Base-by-base conservation (phyloP, 768 basidiomycete genomes). In the Harrya chromipes region DNA sequence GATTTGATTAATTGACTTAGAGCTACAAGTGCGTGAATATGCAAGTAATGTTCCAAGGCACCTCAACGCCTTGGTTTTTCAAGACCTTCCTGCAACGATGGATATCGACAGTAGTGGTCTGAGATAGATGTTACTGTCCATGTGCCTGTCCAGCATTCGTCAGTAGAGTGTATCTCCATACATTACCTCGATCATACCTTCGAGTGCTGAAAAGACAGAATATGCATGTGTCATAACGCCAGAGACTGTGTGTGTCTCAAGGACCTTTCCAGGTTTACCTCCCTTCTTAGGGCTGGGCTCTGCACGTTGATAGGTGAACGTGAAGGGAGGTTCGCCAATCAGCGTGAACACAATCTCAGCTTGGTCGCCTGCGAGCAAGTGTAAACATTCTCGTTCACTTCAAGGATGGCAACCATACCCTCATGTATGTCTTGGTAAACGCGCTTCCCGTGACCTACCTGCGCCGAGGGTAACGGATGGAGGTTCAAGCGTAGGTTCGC, bases 61-160 rank as follows among this genome's bases (percentile, higher is more conserved):
- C 38, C 40, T 59, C 40, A 57, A 26, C 34, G 64, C 45, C 60
- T 57, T 50, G 57, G 57, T 52, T 72, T 74, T 52, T 77, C 75
- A 17, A 67, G 52, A 14, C 70, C 66, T 37, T 76, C 86, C 41
- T 84, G 76, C 58, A 85, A 79, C 21, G 78, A 74, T 43, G 94
- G 94, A 70, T 94, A 95, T 54, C 90, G 80, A 72, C 94, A 98
- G 61, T 84, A 90, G 31, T 80, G 80, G 70, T 97, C 94, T 16
- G 90, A 83, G 47, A 98, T 90, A 43, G 88, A 93, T 10, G 90
- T 90, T 24, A 98, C 87, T 10, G 87, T 91, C 90, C 90, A 94
- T 17, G 89, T 92, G 47, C 90, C 90, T 91, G 61, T 42, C 38
- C 33, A 42, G 14, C 39, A 13, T 21, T 31, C 21, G n/a, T 63